Conservation (phyloP, 805 yeast genomes). For the Kodamaea restingae region DNA sequence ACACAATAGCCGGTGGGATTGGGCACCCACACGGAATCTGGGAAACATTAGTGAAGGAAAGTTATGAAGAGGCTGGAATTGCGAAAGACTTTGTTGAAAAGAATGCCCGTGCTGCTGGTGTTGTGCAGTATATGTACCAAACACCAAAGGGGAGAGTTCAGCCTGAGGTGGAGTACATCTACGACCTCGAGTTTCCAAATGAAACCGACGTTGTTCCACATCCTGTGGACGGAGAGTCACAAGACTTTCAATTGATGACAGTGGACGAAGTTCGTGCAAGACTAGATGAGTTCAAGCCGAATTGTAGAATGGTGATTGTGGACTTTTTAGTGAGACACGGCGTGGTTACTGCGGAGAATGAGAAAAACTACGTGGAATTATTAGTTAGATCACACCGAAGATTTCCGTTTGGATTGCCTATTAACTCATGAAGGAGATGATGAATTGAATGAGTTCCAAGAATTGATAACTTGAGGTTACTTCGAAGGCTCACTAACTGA, state of each 20-base stretch:
- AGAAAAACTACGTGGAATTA: slow-evolving; percentile 62
- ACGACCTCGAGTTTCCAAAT: slow-evolving; percentile 58
- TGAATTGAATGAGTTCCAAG: no score
- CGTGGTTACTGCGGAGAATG: slow-evolving; percentile 57
- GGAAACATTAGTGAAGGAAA: slow-evolving; percentile 82
- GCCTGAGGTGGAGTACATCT: slow-evolving; percentile 84
- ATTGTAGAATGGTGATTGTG: slow-evolving; percentile 72
- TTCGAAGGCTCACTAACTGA: no score
- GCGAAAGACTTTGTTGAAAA: slow-evolving; percentile 43
- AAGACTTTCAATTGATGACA: slow-evolving; percentile 61
- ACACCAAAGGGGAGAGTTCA: slow-evolving; percentile 58
- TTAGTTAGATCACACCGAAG: slow-evolving; percentile 58
- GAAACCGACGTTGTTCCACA: slow-evolving; percentile 41
- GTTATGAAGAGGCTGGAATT: slow-evolving; percentile 90
- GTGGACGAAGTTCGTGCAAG: slow-evolving; percentile 52
- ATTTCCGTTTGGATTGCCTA: slow-evolving; percentile 47
- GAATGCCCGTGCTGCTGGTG: slow-evolving; percentile 54
- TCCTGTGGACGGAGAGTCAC: slow-evolving; percentile 57
- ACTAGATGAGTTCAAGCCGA: slow-evolving; percentile 79
- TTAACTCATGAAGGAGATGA: no score
- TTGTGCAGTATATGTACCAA: slow-evolving; percentile 60
- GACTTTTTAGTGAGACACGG: slow-evolving; percentile 92
- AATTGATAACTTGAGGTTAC: no score
- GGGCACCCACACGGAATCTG: slow-evolving; percentile 72
- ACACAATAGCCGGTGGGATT: slow-evolving; percentile 92